Percentiles rank a stretch among this genome's conserved stretches.
phyloP scores from a whole-genome alignment of 2,329 filamentous ascomycete genomes.

The Epichloe typhina region DNA sequence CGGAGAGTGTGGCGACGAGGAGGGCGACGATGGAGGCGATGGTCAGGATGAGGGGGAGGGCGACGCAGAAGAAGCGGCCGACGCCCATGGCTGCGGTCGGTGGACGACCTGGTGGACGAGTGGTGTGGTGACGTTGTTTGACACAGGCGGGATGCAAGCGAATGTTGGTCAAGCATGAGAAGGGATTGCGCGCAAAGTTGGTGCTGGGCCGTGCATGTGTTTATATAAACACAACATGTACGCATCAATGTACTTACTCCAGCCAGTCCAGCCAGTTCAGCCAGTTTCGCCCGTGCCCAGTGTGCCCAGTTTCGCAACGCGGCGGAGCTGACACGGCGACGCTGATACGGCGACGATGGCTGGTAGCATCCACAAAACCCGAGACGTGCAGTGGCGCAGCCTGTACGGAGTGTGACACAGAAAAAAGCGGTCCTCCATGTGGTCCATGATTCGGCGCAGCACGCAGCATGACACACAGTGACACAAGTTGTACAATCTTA shows the following conservation, averaged over 20 bases:
- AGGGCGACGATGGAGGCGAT: conserved; percentile 62
- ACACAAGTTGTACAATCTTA: too few relatives aligned
- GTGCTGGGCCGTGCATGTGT: background rate
- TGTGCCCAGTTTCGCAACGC: too few relatives aligned
- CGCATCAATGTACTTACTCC: background rate
- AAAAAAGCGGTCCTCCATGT: background rate
- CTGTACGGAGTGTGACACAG: background rate
- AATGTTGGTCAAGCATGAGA: background rate
- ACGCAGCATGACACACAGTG: background rate
- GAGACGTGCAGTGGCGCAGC: conserved; percentile 6
- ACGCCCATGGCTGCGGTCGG: conserved; percentile 36
- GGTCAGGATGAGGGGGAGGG: conserved; percentile 68
- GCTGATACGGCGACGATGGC: background rate
- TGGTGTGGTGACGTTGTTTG: background rate
- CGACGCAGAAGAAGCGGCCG: conserved; percentile 75
- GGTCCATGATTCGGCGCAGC: background rate
- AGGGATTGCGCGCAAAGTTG: too few relatives aligned
- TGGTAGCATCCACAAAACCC: background rate
- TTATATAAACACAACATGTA: background rate
- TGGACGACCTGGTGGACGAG: background rate
- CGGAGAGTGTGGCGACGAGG: conserved; percentile 42
- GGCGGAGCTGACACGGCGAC: background rate
- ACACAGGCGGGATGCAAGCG: background rate
- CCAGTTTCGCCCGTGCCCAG: too few relatives aligned
- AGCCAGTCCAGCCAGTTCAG: too few relatives aligned